Evolutionary conservation across 352 stramenopile species (phyloP).

Genomic region (Phytophthora brassicae): DNA sequence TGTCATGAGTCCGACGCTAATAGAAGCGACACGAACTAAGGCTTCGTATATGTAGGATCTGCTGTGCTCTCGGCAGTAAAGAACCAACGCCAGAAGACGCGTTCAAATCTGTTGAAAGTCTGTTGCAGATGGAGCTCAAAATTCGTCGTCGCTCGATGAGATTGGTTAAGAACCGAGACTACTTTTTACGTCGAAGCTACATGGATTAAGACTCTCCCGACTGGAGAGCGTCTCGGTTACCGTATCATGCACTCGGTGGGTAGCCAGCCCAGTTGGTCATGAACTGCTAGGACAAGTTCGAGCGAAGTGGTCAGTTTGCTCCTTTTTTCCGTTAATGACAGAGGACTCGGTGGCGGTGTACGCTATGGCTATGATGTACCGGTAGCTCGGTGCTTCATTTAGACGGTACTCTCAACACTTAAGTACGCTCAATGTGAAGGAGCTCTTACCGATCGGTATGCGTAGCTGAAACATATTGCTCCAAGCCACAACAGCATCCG

Average conservation of each 20-base stretch:
- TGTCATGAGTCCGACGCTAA: constrained; percentile 30
- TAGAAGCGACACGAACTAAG: constrained; percentile 32
- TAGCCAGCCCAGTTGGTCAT: constrained; percentile 23
- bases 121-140: constrained; percentile 33
- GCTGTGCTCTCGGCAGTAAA: constrained; percentile 42
- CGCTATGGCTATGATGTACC: constrained; percentile 35
- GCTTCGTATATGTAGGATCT: constrained; percentile 44
- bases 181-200: constrained; percentile 59
- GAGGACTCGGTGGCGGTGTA: constrained; percentile 42
- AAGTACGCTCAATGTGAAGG: constrained; percentile 32
- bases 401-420: constrained; percentile 26
- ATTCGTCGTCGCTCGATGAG: constrained; percentile 24
- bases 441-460: constrained; percentile 21
- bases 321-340: constrained; percentile 40
- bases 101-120: constrained; percentile 39
- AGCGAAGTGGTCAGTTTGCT: constrained; percentile 33
- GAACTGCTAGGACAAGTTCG: constrained; percentile 32
- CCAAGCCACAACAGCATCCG: constrained; percentile 24
- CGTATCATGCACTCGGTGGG: constrained; percentile 48
- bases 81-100: constrained; percentile 42
- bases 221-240: constrained; percentile 44
- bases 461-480: constrained; percentile 15
- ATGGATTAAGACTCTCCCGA: constrained; percentile 30
- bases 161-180: constrained; percentile 43
- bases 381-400: constrained; percentile 26